A percentile compares a stretch with the other conserved stretches of the same genome.
phyloP scores from a whole-genome alignment of 2,329 filamentous ascomycete genomes.

The Lecanosticta acicola region DNA sequence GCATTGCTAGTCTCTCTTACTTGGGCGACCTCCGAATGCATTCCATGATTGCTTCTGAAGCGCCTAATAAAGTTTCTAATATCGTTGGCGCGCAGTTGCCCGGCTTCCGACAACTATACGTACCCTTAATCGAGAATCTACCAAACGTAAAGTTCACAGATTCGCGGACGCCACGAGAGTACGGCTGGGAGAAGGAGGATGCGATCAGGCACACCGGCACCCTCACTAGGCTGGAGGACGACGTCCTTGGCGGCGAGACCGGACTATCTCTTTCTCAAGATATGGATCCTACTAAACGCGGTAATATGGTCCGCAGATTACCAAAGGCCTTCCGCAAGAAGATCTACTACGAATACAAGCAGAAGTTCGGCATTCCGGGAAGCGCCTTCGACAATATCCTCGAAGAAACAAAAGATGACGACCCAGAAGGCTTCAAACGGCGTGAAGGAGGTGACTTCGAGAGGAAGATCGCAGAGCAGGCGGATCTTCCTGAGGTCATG shows the following conservation, averaged over 20 bases:
- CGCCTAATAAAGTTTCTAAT: slow-evolving; percentile 86
- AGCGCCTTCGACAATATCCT: slow-evolving; percentile 82
- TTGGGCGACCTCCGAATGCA: slow-evolving; percentile 95
- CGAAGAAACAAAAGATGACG: slow-evolving; percentile 64
- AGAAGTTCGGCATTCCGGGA: slow-evolving; percentile 78
- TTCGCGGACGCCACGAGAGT: slow-evolving; percentile 47
- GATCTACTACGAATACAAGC: slow-evolving; percentile 91
- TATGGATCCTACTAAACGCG: slow-evolving; percentile 83
- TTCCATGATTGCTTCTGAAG: slow-evolving; percentile 61
- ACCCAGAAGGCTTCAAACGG: slow-evolving; percentile 59
- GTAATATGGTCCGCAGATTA: slow-evolving; percentile 92
- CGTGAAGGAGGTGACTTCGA: slow-evolving; percentile 82
- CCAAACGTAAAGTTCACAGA: slow-evolving; percentile 81
- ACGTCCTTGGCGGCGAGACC: slow-evolving; percentile 45
- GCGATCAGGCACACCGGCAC: slow-evolving; percentile 32
- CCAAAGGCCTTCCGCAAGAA: slow-evolving; percentile 81
- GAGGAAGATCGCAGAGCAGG: slow-evolving; percentile 70
- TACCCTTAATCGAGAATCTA: slow-evolving; percentile 79
- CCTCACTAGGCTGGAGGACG: slow-evolving; percentile 54
- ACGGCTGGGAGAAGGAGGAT: slow-evolving; percentile 35
- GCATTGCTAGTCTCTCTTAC: slow-evolving; percentile 89
- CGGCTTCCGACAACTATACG: slow-evolving; percentile 87
- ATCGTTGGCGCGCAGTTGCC: slow-evolving; percentile 88
- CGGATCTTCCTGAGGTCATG: slow-evolving; percentile 65
- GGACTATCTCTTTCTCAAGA: slow-evolving; percentile 74